Evolutionary conservation across 805 yeast species (phyloP).

Genomic region (Debaryomyces hansenii): DNA sequence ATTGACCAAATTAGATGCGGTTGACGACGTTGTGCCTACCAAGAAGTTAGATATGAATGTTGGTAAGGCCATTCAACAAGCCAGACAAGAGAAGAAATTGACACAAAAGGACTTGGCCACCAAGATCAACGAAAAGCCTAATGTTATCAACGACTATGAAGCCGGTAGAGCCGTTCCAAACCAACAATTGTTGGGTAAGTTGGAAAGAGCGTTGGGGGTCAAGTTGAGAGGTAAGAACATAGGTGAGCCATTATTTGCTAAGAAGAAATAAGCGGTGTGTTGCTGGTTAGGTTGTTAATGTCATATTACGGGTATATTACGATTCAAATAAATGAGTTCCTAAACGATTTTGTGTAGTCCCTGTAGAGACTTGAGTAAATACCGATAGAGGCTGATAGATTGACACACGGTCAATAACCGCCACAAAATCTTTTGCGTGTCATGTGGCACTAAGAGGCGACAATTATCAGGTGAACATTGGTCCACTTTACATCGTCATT

Average conservation of each 20-base stretch:
- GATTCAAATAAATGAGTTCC: not conserved
- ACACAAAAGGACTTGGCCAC: constrained; percentile 98
- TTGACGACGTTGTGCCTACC: constrained; percentile 90
- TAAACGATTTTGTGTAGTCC: not conserved
- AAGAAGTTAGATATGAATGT: constrained; percentile 82
- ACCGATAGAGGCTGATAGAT: no score
- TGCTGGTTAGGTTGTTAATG: not conserved
- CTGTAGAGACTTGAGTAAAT: no score
- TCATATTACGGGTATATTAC: not conserved
- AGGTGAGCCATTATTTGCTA: constrained; percentile 78
- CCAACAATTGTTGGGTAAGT: constrained; percentile 89
- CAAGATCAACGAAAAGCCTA: constrained; percentile 93
- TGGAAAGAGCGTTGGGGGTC: constrained; percentile 92
- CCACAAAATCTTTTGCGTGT: no score
- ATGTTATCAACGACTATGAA: constrained; percentile 92
- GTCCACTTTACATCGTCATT: no score
- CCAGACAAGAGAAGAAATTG: constrained; percentile 81
- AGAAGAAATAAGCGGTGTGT: constrained; percentile 39
- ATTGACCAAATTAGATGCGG: constrained; percentile 87
- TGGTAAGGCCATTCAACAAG: constrained; percentile 83
- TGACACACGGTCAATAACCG: no score
- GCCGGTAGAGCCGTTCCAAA: constrained; percentile 95
- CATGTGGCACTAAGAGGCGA: no score
- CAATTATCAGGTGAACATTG: no score
- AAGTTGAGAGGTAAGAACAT: constrained; percentile 95